phyloP scores from a whole-genome alignment of 1,284 basidiomycete genomes.

The Veloporphyrellus conicus region DNA sequence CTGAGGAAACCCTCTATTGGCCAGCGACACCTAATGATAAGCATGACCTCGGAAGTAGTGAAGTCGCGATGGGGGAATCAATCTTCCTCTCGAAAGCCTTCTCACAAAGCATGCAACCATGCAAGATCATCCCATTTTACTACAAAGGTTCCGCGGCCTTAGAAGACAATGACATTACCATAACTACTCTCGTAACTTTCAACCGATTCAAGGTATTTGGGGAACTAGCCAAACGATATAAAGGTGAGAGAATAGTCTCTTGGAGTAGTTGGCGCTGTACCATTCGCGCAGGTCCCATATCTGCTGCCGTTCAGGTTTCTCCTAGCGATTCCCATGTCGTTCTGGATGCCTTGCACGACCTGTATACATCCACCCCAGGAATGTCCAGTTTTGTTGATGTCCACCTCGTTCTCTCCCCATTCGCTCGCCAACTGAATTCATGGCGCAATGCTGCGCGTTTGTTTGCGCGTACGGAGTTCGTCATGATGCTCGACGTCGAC shows the following conservation, averaged over 20 bases:
- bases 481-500: constrained; percentile 87
- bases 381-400: constrained; percentile 76
- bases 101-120: constrained; percentile 61
- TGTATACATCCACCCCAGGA: constrained; percentile 60
- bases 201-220: constrained; percentile 71
- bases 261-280: background rate
- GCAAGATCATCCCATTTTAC: constrained; percentile 74
- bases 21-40: constrained; percentile 10
- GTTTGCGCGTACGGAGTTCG: constrained; percentile 73
- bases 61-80: constrained; percentile 37
- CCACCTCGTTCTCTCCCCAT: constrained; percentile 80
- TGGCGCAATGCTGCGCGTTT: constrained; percentile 82
- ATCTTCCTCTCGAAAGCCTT: constrained; percentile 66
- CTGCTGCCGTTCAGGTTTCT: constrained; percentile 71
- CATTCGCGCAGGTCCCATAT: constrained; percentile 62
- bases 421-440: constrained; percentile 78
- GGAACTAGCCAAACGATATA: constrained; percentile 65
- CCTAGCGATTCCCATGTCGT: constrained; percentile 28
- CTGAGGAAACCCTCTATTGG: constrained; percentile 22
- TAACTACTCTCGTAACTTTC: constrained; percentile 78
- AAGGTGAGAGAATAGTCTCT: constrained; percentile 44
- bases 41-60: constrained; percentile 12
- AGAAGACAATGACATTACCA: constrained; percentile 66
- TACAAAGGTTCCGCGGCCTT: constrained; percentile 55
- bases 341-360: constrained; percentile 56